Conservation (phyloP, 352 stramenopile genomes). For the Halophytophthora polymorphica region DNA sequence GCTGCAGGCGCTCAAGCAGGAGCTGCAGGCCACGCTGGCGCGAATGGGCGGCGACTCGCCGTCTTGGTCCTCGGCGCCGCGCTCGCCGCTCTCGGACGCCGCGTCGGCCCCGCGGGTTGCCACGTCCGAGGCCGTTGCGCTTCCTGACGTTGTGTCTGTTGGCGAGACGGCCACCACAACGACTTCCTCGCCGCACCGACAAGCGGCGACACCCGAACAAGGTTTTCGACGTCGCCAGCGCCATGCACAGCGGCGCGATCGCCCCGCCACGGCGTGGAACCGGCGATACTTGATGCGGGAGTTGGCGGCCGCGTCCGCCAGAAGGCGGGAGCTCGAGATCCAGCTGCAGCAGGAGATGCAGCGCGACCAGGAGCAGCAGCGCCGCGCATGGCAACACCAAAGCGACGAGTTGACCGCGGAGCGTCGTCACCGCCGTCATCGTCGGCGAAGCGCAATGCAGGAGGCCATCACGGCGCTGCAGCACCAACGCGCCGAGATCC, state of each 20-base stretch:
- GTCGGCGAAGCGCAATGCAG: constrained; percentile 20
- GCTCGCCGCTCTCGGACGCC: too few species aligned
- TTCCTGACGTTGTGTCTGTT: constrained; percentile 1
- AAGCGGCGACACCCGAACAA: background rate
- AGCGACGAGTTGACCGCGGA: background rate
- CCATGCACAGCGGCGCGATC: background rate
- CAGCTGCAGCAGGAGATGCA: constrained; percentile 35
- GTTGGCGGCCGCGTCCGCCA: constrained; percentile 28
- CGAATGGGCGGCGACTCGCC: constrained; percentile 22
- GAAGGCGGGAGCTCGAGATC: constrained; percentile 29
- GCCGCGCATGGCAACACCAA: background rate
- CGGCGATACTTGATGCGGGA: constrained; percentile 34
- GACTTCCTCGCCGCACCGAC: background rate
- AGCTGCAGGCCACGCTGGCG: constrained; percentile 50
- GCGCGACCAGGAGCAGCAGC: constrained; percentile 15
- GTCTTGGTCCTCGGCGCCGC: too few species aligned
- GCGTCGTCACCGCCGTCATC: background rate
- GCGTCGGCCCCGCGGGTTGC: background rate
- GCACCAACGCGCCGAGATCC: constrained; percentile 40
- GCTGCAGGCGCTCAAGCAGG: constrained; percentile 57
- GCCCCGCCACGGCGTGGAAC: constrained; percentile 19
- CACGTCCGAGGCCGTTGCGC: background rate
- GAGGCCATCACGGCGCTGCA: constrained; percentile 41
- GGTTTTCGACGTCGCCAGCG: background rate
- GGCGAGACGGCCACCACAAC: constrained; percentile 5